Conservation (phyloP, 352 stramenopile species). For the Phytophthora pistaciae region DNA sequence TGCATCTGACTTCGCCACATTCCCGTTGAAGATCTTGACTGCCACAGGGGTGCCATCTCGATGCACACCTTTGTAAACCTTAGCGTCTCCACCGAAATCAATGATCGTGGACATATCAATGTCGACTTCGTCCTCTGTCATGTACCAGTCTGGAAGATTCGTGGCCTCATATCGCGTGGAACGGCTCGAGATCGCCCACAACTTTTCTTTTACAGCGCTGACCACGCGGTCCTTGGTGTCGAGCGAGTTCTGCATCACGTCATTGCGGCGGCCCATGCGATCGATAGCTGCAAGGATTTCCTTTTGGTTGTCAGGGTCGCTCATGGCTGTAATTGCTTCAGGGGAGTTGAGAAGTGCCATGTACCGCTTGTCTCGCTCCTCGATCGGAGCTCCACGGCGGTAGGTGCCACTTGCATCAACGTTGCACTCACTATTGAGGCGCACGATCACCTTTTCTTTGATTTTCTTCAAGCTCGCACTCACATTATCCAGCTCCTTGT, state of each 20-base stretch:
- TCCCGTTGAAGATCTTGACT: not conserved
- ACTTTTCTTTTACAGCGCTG: not conserved
- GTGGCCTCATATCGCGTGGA: not conserved
- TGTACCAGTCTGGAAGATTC: not conserved
- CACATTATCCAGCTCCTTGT: not conserved
- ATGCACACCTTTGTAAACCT: not conserved
- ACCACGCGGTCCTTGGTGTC: not conserved
- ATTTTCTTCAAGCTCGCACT: not conserved
- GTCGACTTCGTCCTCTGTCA: not conserved
- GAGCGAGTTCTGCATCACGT: not conserved
- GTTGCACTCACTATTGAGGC: not conserved
- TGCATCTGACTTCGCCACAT: not conserved
- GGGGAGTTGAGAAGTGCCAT: not conserved
- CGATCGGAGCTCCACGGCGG: not conserved
- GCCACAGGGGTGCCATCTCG: not conserved
- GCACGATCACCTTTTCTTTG: not conserved
- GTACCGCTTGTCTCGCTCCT: not conserved
- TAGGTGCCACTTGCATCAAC: not conserved
- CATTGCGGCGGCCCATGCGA: not conserved
- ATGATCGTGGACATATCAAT: not conserved
- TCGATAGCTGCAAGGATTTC: not conserved
- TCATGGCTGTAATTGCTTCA: not conserved
- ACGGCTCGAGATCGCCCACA: not conserved
- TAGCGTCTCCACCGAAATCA: not conserved
- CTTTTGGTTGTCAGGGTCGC: slow-evolving; percentile 1